Conservation (phyloP, 805 yeast species). For the Wickerhamiella vanderwaltii region DNA sequence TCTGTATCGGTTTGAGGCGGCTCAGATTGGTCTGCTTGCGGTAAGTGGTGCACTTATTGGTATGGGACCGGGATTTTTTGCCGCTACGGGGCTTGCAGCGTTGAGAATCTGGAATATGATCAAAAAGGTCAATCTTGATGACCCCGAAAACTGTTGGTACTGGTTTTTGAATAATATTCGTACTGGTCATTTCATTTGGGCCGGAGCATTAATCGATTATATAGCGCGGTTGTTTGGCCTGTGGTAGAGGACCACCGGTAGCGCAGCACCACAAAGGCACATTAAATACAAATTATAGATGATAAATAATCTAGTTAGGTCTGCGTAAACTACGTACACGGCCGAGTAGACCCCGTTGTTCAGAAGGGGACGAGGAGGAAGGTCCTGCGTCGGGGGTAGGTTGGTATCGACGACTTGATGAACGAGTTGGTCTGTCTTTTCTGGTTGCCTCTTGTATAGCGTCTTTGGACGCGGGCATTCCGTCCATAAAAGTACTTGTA, state of each 20-base stretch:
- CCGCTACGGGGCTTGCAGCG: constrained; percentile 54
- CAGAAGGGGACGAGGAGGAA: background rate
- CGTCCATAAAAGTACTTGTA: constrained; percentile 82
- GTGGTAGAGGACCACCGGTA: background rate
- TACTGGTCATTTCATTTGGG: constrained; percentile 36
- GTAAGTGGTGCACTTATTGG: constrained; percentile 64
- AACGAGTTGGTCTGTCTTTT: constrained; percentile 41
- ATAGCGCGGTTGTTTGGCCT: constrained; percentile 14
- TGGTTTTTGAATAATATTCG: constrained; percentile 64
- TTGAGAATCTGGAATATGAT: constrained; percentile 60
- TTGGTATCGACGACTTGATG: constrained; percentile 32
- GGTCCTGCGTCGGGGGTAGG: background rate
- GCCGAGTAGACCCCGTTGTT: constrained; percentile 9
- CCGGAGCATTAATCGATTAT: constrained; percentile 31
- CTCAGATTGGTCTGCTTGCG: constrained; percentile 53
- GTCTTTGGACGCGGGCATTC: constrained; percentile 72
- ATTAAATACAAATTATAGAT: background rate
- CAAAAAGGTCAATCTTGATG: constrained; percentile 59
- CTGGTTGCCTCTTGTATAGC: constrained; percentile 29
- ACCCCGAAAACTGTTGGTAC: constrained; percentile 72
- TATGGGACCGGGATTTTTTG: constrained; percentile 75
- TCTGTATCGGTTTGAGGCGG: constrained; percentile 47
- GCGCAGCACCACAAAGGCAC: no score
- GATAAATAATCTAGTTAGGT: constrained; percentile 6
- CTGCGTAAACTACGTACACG: constrained; percentile 9